Conservation (phyloP, 805 yeast genomes). For the Pichia membranifaciens region DNA sequence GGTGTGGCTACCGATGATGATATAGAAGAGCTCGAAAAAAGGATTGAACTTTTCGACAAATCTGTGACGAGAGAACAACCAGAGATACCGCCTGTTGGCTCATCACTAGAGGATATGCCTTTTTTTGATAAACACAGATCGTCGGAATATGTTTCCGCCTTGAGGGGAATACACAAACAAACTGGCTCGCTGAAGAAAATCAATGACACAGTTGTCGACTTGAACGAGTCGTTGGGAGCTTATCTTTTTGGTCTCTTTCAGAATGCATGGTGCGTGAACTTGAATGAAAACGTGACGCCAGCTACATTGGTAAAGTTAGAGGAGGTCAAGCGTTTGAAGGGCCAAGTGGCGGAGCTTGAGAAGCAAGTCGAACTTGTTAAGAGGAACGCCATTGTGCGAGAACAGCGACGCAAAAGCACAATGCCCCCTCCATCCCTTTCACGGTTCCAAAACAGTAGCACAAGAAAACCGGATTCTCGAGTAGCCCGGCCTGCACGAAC, state of each 20-base stretch:
- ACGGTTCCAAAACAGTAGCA: neutral
- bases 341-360: constrained; percentile 17
- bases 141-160: constrained; percentile 16
- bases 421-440: constrained; percentile 25
- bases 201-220: constrained; percentile 55
- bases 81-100: constrained; percentile 10
- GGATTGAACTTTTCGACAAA: constrained; percentile 8
- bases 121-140: constrained; percentile 20
- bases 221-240: constrained; percentile 71
- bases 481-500: neutral
- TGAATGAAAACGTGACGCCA: constrained; percentile 32
- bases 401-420: constrained; percentile 4
- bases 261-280: constrained; percentile 86
- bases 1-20: too few relatives aligned
- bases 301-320: constrained; percentile 20
- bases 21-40: too few relatives aligned
- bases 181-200: constrained; percentile 51
- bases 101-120: constrained; percentile 16
- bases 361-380: neutral
- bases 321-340: constrained; percentile 17
- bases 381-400: neutral
- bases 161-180: constrained; percentile 42
- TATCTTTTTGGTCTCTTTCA: constrained; percentile 74
- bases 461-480: neutral
- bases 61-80: neutral